Percentiles rank a stretch among this genome's conserved stretches.
These are phyloP conservation scores for Candida namnaoensis DNA, from an alignment of 805 yeast species.

Conservation along the genomic window DNA sequence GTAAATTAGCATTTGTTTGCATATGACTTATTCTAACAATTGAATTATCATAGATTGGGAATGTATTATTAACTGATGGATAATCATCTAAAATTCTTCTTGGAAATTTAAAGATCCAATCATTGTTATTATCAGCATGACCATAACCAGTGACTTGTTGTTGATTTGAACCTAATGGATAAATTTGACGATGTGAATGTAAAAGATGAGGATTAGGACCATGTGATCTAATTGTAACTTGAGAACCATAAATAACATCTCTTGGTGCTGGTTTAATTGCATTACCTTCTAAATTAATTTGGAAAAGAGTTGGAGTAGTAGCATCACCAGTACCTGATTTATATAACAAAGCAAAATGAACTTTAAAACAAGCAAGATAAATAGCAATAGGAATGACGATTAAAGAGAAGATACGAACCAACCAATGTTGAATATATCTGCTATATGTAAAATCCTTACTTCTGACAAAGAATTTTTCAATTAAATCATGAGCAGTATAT, in stretches of 20 bases:
- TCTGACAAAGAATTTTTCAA: conserved; percentile 27
- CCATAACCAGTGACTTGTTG: conserved; percentile 94
- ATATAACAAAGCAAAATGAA: conserved; percentile 69
- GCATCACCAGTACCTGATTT: conserved; percentile 92
- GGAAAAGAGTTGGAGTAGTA: conserved; percentile 82
- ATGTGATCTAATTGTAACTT: conserved; percentile 43
- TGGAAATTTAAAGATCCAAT: conserved; percentile 63
- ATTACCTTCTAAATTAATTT: conserved; percentile 70
- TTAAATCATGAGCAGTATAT: conserved; percentile 46
- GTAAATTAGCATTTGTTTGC: conserved; percentile 64
- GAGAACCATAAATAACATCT: conserved; percentile 50
- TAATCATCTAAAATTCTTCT: conserved; percentile 24
- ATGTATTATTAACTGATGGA: conserved; percentile 10
- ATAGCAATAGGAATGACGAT: conserved; percentile 65
- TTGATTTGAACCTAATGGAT: conserved; percentile 89
- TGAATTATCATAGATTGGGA: conserved; percentile 50
- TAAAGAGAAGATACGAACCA: conserved; percentile 51
- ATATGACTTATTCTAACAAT: conserved; percentile 65
- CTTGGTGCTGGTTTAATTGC: conserved; percentile 62
- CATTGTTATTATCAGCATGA: conserved; percentile 80
- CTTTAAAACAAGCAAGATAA: conserved; percentile 65
- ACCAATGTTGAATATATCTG: conserved; percentile 58
- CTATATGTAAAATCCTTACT: conserved; percentile 17
- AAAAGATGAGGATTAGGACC: conserved; percentile 69
- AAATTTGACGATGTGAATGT: conserved; percentile 81